Conservation (phyloP, 345 rosid species). For the Lumnitzera racemosa region DNA sequence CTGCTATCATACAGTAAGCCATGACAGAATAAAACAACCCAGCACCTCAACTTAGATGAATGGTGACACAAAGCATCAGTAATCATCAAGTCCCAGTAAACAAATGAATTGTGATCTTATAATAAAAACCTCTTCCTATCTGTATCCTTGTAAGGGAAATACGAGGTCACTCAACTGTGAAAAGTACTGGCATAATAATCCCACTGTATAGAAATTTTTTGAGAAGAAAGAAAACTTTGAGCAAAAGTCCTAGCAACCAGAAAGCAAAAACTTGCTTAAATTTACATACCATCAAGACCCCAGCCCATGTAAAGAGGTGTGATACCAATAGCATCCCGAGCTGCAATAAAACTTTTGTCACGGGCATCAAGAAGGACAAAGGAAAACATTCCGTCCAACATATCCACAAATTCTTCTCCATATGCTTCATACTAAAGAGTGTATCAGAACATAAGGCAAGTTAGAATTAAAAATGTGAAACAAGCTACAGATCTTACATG, state of each 20-base stretch:
- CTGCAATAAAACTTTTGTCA: constrained; percentile 80
- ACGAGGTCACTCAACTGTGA: not conserved
- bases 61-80: too few relatives aligned
- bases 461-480: too few relatives aligned
- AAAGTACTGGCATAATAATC: too few relatives aligned
- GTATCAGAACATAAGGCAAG: too few relatives aligned
- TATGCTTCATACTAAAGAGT: constrained; percentile 63
- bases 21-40: not conserved
- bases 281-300: constrained; percentile 76
- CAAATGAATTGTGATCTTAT: too few relatives aligned
- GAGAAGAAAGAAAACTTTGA: not conserved
- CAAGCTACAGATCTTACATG: too few relatives aligned
- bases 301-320: constrained; percentile 95
- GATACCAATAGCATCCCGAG: constrained; percentile 93
- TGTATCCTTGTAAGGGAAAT: too few relatives aligned
- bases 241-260: not conserved
- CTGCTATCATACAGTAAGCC: not conserved
- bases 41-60: too few relatives aligned
- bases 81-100: not conserved
- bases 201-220: too few relatives aligned
- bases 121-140: too few relatives aligned
- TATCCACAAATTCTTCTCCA: constrained; percentile 77
- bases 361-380: constrained; percentile 86
- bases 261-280: not conserved
- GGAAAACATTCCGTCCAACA: constrained; percentile 96